Evolutionary conservation across 495 filamentous ascomycete species (phyloP).

Genomic region (Talaromyces stipitatus): DNA sequence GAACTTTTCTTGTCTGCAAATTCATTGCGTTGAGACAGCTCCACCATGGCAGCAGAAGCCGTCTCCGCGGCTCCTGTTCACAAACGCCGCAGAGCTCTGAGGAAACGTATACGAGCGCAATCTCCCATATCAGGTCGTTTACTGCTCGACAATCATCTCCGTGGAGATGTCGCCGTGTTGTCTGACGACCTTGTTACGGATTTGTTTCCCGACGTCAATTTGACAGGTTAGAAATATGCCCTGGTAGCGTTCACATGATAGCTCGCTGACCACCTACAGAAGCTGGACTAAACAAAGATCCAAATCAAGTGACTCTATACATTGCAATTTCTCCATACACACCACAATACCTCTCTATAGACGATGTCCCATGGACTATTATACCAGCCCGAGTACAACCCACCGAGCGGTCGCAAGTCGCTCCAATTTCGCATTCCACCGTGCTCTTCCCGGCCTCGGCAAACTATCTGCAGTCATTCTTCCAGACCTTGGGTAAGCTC

Average conservation of each 20-base stretch:
- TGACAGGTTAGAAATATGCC: constrained; percentile 23
- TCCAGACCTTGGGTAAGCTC: constrained; percentile 54
- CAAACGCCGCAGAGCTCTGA: not conserved
- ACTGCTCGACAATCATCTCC: constrained; percentile 72
- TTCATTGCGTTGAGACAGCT: not conserved
- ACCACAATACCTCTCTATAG: constrained; percentile 49
- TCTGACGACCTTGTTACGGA: constrained; percentile 80
- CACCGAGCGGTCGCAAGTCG: constrained; percentile 64
- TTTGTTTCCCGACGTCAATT: constrained; percentile 57
- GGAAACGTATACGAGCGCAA: not conserved
- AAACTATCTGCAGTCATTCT: constrained; percentile 69
- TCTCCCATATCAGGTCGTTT: constrained; percentile 54
- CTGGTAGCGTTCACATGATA: not conserved
- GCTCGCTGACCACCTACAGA: constrained; percentile 1
- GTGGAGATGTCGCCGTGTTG: constrained; percentile 79
- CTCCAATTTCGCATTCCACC: constrained; percentile 66
- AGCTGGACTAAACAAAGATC: constrained; percentile 9
- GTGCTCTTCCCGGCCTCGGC: constrained; percentile 78
- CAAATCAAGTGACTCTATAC: constrained; percentile 37
- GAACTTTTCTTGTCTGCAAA: not conserved
- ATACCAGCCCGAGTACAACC: constrained; percentile 65
- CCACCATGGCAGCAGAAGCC: constrained; percentile 1
- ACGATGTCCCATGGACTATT: constrained; percentile 71
- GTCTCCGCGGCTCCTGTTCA: not conserved
- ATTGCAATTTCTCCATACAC: constrained; percentile 79